These are phyloP conservation scores for Clonostachys rosea DNA, from an alignment of 2,329 filamentous ascomycete genomes.

Conservation along the genomic window DNA sequence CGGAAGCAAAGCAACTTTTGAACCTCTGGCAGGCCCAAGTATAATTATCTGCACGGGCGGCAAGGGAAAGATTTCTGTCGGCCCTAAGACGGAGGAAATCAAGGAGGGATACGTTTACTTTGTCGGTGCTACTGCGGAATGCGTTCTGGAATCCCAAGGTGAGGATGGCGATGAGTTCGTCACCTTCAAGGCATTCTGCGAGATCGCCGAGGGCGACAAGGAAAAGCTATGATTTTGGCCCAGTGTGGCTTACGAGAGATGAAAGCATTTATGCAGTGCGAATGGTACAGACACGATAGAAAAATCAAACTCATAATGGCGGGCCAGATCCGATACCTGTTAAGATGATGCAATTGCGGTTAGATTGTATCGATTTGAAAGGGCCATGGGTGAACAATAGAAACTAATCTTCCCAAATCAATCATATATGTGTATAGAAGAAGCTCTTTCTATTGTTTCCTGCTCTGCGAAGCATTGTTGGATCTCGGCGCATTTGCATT, in stretches of 20 bases:
- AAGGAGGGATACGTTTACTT: constrained; percentile 74
- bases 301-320: too few relatives aligned
- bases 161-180: constrained; percentile 66
- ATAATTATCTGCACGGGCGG: constrained; percentile 89
- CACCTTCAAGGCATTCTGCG: constrained; percentile 92
- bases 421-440: too few relatives aligned
- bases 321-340: too few relatives aligned
- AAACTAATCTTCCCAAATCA: too few relatives aligned
- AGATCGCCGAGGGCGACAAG: constrained; percentile 51
- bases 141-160: constrained; percentile 66
- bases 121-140: constrained; percentile 82
- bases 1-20: constrained; percentile 82
- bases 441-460: too few relatives aligned
- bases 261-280: neutral
- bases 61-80: constrained; percentile 78
- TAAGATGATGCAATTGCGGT: too few relatives aligned
- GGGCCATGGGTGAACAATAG: too few relatives aligned
- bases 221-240: constrained; percentile 15
- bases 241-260: too few relatives aligned
- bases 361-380: too few relatives aligned
- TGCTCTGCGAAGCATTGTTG: too few relatives aligned
- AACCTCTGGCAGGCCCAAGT: constrained; percentile 81
- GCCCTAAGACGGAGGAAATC: constrained; percentile 72
- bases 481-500: too few relatives aligned
- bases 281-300: too few relatives aligned